phyloP scores from a whole-genome alignment of 2,329 filamentous ascomycete genomes.

The Penicillium sp. region DNA sequence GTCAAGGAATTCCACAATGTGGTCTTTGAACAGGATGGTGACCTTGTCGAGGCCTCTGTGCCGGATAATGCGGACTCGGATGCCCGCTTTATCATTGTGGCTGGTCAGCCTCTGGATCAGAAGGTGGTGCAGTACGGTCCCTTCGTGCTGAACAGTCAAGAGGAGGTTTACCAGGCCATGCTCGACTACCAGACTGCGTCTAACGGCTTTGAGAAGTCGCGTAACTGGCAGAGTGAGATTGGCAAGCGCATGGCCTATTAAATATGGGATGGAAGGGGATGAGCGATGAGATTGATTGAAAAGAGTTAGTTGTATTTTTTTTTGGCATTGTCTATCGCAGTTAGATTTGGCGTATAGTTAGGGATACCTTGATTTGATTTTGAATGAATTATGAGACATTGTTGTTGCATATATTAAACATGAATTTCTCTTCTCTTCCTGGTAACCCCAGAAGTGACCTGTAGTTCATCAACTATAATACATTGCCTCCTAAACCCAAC shows the following conservation, averaged over 20 bases:
- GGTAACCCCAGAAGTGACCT: not conserved
- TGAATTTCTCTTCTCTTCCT: not conserved
- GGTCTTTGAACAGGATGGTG: slow-evolving; percentile 81
- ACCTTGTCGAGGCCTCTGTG: slow-evolving; percentile 74
- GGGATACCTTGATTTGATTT: not conserved
- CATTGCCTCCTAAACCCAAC: not conserved
- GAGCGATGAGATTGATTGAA: not conserved
- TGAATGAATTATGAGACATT: slow-evolving; percentile 9
- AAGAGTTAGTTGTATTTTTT: slow-evolving; percentile 8
- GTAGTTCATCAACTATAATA: not conserved
- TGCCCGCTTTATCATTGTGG: slow-evolving; percentile 67
- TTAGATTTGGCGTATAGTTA: slow-evolving; percentile 12
- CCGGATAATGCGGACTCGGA: slow-evolving; percentile 66
- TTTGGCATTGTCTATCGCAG: slow-evolving; percentile 11
- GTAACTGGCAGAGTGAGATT: slow-evolving; percentile 84
- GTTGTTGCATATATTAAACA: not conserved
- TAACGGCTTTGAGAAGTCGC: slow-evolving; percentile 81
- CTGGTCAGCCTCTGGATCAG: slow-evolving; percentile 80
- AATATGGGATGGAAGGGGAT: not conserved
- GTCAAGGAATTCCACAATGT: slow-evolving; percentile 78
- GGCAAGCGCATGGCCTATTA: slow-evolving; percentile 70
- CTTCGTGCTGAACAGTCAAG: slow-evolving; percentile 76
- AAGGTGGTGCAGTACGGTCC: slow-evolving; percentile 83
- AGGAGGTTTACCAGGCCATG: slow-evolving; percentile 77
- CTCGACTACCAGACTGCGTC: slow-evolving; percentile 73